Conservation (phyloP, 73 alveolate genomes). For the Tetrahymena thermophila region DNA sequence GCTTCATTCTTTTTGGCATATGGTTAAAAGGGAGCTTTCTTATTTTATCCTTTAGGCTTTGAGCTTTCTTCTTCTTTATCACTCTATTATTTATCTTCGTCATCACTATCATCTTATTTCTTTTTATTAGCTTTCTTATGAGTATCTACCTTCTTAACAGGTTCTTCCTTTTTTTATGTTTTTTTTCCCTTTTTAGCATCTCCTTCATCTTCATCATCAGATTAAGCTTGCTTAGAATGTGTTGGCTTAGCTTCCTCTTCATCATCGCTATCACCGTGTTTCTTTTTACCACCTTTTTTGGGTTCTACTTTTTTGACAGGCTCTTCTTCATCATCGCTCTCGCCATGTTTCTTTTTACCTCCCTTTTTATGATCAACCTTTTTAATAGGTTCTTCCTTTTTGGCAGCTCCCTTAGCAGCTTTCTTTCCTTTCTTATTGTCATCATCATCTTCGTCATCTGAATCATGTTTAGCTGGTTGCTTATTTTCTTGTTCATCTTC, state of each 20-base stretch:
- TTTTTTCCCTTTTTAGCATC: not conserved
- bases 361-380: not conserved
- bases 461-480: not conserved
- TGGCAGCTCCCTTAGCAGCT: not conserved
- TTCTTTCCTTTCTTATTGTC: not conserved
- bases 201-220: not conserved
- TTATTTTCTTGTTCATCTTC: not conserved
- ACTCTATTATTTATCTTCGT: constrained; percentile 32
- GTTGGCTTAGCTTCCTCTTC: not conserved
- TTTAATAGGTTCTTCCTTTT: not conserved
- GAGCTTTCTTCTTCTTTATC: constrained; percentile 29
- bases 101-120: constrained; percentile 37
- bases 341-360: constrained; percentile 8
- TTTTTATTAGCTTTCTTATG: constrained; percentile 44
- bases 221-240: not conserved
- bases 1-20: constrained; percentile 29
- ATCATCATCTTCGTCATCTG: constrained; percentile 22
- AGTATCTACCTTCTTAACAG: constrained; percentile 36
- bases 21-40: constrained; percentile 40
- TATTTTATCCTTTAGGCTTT: constrained; percentile 4
- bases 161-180: not conserved
- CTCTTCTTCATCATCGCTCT: constrained; percentile 22
- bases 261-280: not conserved
- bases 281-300: not conserved
- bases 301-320: not conserved